phyloP scores from a whole-genome alignment of 352 stramenopile species.

The Thraustochytrium striatum region DNA sequence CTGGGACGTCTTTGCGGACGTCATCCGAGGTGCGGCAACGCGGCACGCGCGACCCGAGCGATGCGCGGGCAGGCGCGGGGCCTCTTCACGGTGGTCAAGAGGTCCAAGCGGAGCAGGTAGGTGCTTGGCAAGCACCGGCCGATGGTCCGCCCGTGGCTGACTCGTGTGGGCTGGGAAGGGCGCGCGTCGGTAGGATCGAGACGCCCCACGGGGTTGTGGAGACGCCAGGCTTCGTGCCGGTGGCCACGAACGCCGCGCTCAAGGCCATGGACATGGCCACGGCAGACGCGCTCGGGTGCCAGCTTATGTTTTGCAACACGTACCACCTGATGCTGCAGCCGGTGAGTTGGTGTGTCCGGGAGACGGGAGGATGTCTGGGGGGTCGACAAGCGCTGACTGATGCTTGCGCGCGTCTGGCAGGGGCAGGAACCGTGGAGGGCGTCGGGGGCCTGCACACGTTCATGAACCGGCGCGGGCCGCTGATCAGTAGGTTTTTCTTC shows the following conservation, averaged over 20 bases:
- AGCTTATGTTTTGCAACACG: slow-evolving; percentile 76
- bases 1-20: too few relatives aligned
- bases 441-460: slow-evolving; percentile 77
- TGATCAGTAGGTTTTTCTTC: slow-evolving; percentile 63
- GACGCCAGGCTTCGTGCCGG: slow-evolving; percentile 72
- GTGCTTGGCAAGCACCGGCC: too few relatives aligned
- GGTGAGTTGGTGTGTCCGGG: background rate
- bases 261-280: slow-evolving; percentile 62
- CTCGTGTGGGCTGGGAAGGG: too few relatives aligned
- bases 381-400: too few relatives aligned
- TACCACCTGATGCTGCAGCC: slow-evolving; percentile 81
- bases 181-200: slow-evolving; percentile 66
- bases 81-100: too few relatives aligned
- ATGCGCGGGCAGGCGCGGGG: too few relatives aligned
- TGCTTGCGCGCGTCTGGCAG: too few relatives aligned
- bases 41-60: too few relatives aligned
- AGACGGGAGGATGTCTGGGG: too few relatives aligned
- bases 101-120: too few relatives aligned
- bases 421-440: slow-evolving; percentile 65
- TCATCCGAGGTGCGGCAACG: too few relatives aligned
- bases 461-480: slow-evolving; percentile 64
- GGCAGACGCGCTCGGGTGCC: slow-evolving; percentile 60
- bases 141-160: too few relatives aligned
- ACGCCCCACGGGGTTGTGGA: slow-evolving; percentile 73
- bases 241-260: slow-evolving; percentile 70